phyloP scores from a whole-genome alignment of 768 basidiomycete species.

The Termitomyces sp. region DNA sequence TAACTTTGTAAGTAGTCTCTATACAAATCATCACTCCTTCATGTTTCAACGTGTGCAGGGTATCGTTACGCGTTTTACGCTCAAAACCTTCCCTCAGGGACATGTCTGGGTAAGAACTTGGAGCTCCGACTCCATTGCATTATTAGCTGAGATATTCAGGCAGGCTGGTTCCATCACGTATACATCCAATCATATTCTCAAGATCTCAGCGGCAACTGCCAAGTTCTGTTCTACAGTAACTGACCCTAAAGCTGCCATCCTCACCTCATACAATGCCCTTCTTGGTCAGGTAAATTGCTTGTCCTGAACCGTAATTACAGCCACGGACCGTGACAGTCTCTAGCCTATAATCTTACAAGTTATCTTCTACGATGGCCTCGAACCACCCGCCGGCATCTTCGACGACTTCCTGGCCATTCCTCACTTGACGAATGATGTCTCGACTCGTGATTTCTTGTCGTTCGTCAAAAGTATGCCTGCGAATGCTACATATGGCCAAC shows the following conservation, averaged over 20 bases:
- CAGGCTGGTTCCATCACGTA: constrained; percentile 47
- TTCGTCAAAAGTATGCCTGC: constrained; percentile 33
- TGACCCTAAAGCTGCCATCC: constrained; percentile 47
- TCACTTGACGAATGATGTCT: constrained; percentile 29
- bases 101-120: constrained; percentile 49
- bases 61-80: constrained; percentile 52
- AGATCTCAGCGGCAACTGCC: constrained; percentile 29
- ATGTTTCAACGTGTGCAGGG: constrained; percentile 26
- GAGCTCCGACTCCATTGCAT: neutral
- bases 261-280: constrained; percentile 39
- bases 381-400: constrained; percentile 42
- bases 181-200: constrained; percentile 16
- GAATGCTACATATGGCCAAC: constrained; percentile 24
- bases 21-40: neutral
- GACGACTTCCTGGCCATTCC: constrained; percentile 46
- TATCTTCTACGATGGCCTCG: constrained; percentile 57
- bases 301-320: neutral
- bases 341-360: constrained; percentile 22
- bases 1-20: constrained; percentile 41
- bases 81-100: constrained; percentile 48
- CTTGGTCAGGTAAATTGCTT: constrained; percentile 27
- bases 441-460: constrained; percentile 33
- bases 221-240: constrained; percentile 34
- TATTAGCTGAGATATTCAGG: neutral
- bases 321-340: neutral